Evolutionary conservation across 495 filamentous ascomycete species (phyloP).

Genomic region (Penicillium verhagenii): DNA sequence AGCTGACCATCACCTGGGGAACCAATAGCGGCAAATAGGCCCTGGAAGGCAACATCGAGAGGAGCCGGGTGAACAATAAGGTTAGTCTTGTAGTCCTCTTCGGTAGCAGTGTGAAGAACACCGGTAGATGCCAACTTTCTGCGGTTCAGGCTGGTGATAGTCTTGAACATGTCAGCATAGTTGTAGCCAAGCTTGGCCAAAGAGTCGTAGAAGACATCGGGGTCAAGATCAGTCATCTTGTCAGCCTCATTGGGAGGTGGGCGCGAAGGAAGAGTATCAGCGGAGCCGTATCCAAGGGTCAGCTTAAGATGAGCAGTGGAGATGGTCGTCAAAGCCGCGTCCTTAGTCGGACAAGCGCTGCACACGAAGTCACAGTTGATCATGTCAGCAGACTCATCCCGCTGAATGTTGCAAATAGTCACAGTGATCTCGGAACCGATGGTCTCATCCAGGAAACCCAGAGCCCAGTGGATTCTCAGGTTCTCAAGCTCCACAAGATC

Average conservation of each 20-base stretch:
- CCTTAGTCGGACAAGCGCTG: background rate
- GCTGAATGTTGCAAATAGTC: background rate
- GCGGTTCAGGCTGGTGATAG: background rate
- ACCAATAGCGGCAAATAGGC: background rate
- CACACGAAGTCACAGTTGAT: background rate
- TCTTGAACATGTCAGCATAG: background rate
- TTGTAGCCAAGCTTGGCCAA: conserved; percentile 1
- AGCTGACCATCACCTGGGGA: background rate
- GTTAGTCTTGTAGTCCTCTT: background rate
- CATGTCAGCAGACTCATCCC: background rate
- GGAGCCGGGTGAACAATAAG: background rate
- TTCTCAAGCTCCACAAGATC: background rate
- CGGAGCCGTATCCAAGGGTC: background rate
- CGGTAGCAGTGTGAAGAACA: background rate
- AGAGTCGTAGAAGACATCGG: background rate
- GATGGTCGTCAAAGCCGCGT: background rate
- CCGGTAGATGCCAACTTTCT: background rate
- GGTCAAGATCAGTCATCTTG: background rate
- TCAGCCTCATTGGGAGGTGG: background rate
- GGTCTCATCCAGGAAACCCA: background rate
- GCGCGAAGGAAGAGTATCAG: background rate
- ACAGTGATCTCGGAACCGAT: background rate
- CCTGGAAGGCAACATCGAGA: conserved; percentile 2
- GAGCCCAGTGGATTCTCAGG: background rate
- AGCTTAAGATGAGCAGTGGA: background rate